Conservation (phyloP, 139 green algal species). For the Tetraselmis striata region DNA sequence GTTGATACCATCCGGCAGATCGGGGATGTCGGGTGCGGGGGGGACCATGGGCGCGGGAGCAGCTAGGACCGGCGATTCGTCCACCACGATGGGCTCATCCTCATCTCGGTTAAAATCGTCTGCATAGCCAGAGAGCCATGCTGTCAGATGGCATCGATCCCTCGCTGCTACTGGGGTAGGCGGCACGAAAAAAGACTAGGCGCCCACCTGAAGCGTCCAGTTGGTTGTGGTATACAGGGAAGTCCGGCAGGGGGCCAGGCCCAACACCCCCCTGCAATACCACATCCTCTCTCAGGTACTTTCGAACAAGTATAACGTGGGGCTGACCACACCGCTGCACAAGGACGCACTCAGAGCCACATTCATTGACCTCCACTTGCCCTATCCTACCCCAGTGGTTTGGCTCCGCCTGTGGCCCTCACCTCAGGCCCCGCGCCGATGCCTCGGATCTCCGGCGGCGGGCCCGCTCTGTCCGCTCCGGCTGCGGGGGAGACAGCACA, state of each 20-base stretch:
- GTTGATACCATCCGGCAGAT: slow-evolving; percentile 43
- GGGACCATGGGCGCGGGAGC: too few species aligned
- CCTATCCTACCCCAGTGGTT: too few species aligned
- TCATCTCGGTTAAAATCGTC: neutral
- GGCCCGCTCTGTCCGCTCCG: neutral
- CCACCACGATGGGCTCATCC: neutral
- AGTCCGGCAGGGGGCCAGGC: neutral
- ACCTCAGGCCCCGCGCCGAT: neutral
- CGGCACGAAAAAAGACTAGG: neutral
- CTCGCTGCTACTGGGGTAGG: neutral
- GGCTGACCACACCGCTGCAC: neutral
- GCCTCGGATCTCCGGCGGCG: neutral
- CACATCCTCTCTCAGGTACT: neutral
- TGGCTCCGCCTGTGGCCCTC: too few species aligned
- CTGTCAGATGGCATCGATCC: neutral
- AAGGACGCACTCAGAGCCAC: too few species aligned
- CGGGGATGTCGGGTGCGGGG: slow-evolving; percentile 19
- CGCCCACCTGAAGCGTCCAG: neutral
- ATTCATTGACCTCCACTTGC: too few species aligned
- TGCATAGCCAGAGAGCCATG: neutral
- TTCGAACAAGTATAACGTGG: neutral
- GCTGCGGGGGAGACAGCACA: neutral
- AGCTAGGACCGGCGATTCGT: neutral
- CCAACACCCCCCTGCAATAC: neutral
- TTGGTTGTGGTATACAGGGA: neutral